A percentile compares a stretch with the other conserved stretches of the same genome.
Evolutionary conservation across 2,329 filamentous ascomycete species (phyloP).

Genomic region (Fusarium stilboides): DNA sequence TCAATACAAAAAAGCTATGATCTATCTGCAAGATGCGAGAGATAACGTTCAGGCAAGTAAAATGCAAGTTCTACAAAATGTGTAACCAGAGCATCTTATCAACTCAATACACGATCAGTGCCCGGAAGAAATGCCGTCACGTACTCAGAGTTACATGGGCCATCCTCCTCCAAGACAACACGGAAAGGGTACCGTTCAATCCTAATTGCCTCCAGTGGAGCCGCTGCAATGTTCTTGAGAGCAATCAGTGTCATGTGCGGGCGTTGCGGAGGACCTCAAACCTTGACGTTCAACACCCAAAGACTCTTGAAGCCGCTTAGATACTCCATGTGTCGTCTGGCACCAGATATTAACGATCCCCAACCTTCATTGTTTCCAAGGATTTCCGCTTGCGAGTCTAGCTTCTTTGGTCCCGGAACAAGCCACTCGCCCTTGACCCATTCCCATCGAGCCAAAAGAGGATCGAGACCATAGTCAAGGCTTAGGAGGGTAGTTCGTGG

Average conservation of each 20-base stretch:
- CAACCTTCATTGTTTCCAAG: not conserved
- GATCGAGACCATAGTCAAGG: not conserved
- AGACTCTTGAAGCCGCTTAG: conserved; percentile 12
- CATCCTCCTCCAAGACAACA: not conserved
- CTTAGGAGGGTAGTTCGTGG: not conserved
- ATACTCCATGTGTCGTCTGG: not conserved
- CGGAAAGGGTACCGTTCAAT: conserved; percentile 15
- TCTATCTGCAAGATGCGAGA: not conserved
- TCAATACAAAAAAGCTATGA: not conserved
- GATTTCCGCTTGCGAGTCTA: not conserved
- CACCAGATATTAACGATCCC: not conserved
- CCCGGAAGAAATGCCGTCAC: not conserved
- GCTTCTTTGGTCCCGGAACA: not conserved
- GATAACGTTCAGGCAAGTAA: not conserved
- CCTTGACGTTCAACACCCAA: conserved; percentile 12
- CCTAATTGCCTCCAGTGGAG: conserved; percentile 17
- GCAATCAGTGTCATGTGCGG: conserved; percentile 14
- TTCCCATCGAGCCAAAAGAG: conserved; percentile 9
- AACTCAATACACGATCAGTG: not conserved
- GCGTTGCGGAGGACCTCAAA: not conserved
- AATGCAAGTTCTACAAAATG: not conserved
- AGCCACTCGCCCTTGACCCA: conserved; percentile 17
- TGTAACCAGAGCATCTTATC: not conserved
- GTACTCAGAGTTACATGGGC: not conserved
- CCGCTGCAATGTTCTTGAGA: conserved; percentile 13